phyloP scores from a whole-genome alignment of 2,329 filamentous ascomycete species.

The Aspergillus spinulosporus region DNA sequence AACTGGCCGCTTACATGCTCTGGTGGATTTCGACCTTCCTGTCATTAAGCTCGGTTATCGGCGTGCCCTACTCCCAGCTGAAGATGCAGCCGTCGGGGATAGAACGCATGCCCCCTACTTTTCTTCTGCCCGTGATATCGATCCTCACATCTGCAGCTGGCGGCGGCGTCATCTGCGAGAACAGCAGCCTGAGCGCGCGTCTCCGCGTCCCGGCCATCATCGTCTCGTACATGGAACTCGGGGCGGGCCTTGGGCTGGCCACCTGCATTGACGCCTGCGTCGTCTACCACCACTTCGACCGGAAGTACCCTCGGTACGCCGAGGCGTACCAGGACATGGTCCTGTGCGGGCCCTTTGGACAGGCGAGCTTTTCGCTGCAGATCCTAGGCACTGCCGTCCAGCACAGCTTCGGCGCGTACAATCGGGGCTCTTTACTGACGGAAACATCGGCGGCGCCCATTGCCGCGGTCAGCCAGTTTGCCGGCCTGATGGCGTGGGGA shows the following conservation, averaged over 20 bases:
- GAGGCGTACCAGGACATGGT: constrained; percentile 44
- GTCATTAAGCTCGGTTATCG: constrained; percentile 34
- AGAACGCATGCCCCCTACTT: constrained; percentile 34
- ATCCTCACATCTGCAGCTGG: constrained; percentile 44
- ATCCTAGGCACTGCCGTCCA: constrained; percentile 37
- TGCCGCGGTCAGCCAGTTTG: constrained; percentile 38
- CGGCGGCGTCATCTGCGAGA: constrained; percentile 37
- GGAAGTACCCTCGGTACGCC: constrained; percentile 22
- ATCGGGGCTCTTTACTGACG: constrained; percentile 36
- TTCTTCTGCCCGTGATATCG: constrained; percentile 43
- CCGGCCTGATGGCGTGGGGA: constrained; percentile 42
- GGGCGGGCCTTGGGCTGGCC: constrained; percentile 35
- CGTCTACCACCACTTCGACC: constrained; percentile 34
- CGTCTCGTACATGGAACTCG: constrained; percentile 44
- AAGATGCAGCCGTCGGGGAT: constrained; percentile 41
- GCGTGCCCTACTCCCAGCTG: constrained; percentile 39
- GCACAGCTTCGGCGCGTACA: constrained; percentile 34
- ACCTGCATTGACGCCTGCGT: constrained; percentile 36
- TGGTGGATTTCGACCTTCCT: constrained; percentile 45
- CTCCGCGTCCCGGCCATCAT: constrained; percentile 43
- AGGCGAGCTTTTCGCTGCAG: constrained; percentile 44
- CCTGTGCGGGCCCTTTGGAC: constrained; percentile 43
- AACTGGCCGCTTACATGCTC: constrained; percentile 37
- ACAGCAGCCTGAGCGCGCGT: constrained; percentile 26
- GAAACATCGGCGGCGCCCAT: constrained; percentile 34